Evolutionary conservation across 2,329 filamentous ascomycete species (phyloP).

Genomic region (Fusarium algeriense): DNA sequence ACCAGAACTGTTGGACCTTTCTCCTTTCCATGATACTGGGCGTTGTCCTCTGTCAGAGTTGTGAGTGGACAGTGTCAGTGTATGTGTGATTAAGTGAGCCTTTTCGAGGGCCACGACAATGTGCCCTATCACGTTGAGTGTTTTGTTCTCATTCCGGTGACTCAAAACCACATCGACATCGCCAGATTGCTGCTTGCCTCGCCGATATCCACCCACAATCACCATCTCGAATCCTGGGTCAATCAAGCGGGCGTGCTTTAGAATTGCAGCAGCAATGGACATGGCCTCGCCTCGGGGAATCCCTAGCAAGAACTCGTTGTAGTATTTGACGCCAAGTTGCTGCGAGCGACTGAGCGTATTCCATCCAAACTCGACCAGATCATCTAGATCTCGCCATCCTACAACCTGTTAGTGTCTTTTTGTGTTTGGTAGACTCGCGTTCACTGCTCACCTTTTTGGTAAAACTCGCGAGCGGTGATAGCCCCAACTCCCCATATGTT

Average conservation of each 20-base stretch:
- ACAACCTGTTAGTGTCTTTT: conserved; percentile 7
- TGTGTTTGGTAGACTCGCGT: not conserved
- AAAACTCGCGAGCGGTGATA: conserved; percentile 84
- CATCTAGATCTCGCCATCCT: conserved; percentile 86
- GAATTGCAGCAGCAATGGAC: conserved; percentile 72
- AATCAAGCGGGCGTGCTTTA: conserved; percentile 74
- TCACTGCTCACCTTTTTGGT: conserved; percentile 65
- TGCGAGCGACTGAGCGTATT: conserved; percentile 78
- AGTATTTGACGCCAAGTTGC: conserved; percentile 94
- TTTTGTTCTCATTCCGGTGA: conserved; percentile 78
- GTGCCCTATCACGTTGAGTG: conserved; percentile 76
- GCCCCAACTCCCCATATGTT: conserved; percentile 94
- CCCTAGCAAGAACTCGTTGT: conserved; percentile 81
- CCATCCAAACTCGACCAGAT: conserved; percentile 89
- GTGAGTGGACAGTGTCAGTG: conserved; percentile 75
- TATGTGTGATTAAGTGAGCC: conserved; percentile 82
- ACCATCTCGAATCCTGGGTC: conserved; percentile 66
- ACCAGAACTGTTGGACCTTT: conserved; percentile 61
- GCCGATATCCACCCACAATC: conserved; percentile 84
- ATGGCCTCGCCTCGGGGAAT: conserved; percentile 82
- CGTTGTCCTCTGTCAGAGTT: conserved; percentile 79
- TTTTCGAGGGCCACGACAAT: conserved; percentile 78
- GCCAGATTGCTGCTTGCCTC: conserved; percentile 78
- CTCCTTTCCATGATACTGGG: conserved; percentile 66
- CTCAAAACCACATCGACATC: conserved; percentile 90